These are phyloP conservation scores for Aspergillus sp. DNA, from an alignment of 2,329 filamentous ascomycete species.

Conservation along the genomic window DNA sequence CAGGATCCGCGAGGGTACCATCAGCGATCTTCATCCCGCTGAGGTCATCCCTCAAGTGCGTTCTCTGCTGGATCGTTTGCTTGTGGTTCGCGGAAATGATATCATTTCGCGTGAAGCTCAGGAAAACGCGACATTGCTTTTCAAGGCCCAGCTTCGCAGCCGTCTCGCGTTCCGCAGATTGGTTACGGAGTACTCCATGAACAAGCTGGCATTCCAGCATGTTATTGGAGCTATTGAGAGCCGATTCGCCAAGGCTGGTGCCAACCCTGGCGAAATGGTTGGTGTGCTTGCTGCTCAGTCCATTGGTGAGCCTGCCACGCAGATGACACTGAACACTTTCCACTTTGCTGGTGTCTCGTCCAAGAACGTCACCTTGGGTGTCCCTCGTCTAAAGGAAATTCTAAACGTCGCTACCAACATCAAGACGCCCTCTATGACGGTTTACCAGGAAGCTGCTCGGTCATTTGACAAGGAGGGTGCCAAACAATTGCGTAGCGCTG, in stretches of 20 bases:
- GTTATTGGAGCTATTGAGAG: slow-evolving; percentile 88
- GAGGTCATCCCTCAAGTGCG: slow-evolving; percentile 82
- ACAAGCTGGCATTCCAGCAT: slow-evolving; percentile 89
- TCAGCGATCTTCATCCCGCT: slow-evolving; percentile 85
- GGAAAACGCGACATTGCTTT: slow-evolving; percentile 80
- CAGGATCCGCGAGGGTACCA: slow-evolving; percentile 79
- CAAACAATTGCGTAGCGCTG: slow-evolving; percentile 80
- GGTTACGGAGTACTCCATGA: slow-evolving; percentile 80
- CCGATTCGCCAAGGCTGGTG: slow-evolving; percentile 80
- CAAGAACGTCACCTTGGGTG: slow-evolving; percentile 99
- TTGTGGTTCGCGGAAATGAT: slow-evolving; percentile 85
- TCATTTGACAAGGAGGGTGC: slow-evolving; percentile 72
- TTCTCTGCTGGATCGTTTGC: slow-evolving; percentile 72
- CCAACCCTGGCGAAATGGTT: slow-evolving; percentile 97
- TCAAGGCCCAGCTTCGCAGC: slow-evolving; percentile 89
- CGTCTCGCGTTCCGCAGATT: slow-evolving; percentile 90
- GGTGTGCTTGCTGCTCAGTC: slow-evolving; percentile 97
- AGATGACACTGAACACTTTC: slow-evolving; percentile 99
- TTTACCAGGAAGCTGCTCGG: slow-evolving; percentile 70
- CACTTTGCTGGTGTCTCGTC: slow-evolving; percentile 99
- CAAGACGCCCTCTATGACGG: slow-evolving; percentile 96
- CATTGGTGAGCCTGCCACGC: slow-evolving; percentile 96
- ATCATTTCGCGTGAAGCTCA: slow-evolving; percentile 83
- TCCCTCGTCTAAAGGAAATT: slow-evolving; percentile 98
- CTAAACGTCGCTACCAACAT: slow-evolving; percentile 96